Base-by-base conservation (phyloP, 2,329 filamentous ascomycete genomes). In the Periconia sp. region DNA sequence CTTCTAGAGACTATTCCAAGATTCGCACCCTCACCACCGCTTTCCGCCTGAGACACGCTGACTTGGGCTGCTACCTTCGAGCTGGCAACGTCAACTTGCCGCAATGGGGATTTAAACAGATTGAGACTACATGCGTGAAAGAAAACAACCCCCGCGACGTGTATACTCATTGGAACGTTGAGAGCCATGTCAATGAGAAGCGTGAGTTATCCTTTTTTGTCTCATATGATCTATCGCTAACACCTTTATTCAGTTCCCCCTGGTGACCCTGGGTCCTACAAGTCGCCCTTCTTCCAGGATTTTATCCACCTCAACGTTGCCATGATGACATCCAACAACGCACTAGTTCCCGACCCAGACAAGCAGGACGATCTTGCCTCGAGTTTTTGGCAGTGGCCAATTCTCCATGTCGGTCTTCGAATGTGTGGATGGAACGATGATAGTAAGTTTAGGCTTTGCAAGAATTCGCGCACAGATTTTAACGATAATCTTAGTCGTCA, bases 281-380 rank as follows among this genome's bases (percentile, higher is more conserved):
- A 90, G 79, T 97, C 93, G 35, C 94, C 95, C 2, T 99, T 99
- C 82, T 82, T 96, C 70, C 92, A 96, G 72, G 94, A 99, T 76
- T 99, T 99, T 69, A 88, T 99, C 59, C 94, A 99, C 74, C 81
- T 97, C 57, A 99, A 99, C 73, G 94, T 99, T 57, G 94, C 94
- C 58, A 99, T 99, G 94, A 97, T 97, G 93, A 99, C 94, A 3
- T 97, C 94, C 40, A 99, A 99, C 83, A 99, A 99, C 71, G 94
- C 94, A 20, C 85, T 99, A 44, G 91, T 99, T 18, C 94, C 94
- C 3, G 94, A 99, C 69, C 93, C 94, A 5, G 94, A 99, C 75
- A 99, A 99, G 84, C 94, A 99, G 75, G 94, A 99, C 69, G 94
- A 99, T 69, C 85, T 99, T 45, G 94, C 94, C 31, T 99, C 94